phyloP scores from a whole-genome alignment of 768 basidiomycete genomes.

The Tylopilus intermedius region DNA sequence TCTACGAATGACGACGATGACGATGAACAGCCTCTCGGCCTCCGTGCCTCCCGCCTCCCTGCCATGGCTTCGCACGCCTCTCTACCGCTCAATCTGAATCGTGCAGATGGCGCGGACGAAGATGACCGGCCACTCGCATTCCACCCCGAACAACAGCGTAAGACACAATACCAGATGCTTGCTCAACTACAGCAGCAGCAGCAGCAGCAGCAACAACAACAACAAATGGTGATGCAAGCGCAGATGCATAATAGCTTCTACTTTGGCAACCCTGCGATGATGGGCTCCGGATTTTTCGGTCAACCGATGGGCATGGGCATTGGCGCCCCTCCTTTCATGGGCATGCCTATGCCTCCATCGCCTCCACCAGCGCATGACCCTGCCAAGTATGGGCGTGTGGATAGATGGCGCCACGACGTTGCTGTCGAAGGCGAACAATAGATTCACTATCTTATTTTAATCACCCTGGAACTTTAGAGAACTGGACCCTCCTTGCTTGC shows the following conservation, averaged over 20 bases:
- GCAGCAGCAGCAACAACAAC: slow-evolving; percentile 56
- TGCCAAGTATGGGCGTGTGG: slow-evolving; percentile 65
- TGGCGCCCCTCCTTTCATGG: slow-evolving; percentile 45
- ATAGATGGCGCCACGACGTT: slow-evolving; percentile 78
- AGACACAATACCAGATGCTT: slow-evolving; percentile 48
- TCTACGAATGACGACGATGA: slow-evolving; percentile 48
- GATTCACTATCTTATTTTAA: slow-evolving; percentile 5
- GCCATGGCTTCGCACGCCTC: slow-evolving; percentile 23
- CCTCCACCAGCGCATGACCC: slow-evolving; percentile 63
- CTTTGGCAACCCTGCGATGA: slow-evolving; percentile 62
- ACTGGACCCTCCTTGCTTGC: slow-evolving; percentile 4
- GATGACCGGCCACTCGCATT: slow-evolving; percentile 68
- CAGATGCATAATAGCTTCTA: slow-evolving; percentile 75
- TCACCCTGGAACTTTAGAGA: slow-evolving; percentile 8
- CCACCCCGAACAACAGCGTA: slow-evolving; percentile 77
- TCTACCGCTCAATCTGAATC: slow-evolving; percentile 18
- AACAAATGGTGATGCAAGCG: slow-evolving; percentile 70
- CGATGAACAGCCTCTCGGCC: slow-evolving; percentile 67
- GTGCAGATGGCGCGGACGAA: slow-evolving; percentile 44
- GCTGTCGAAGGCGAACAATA: slow-evolving; percentile 58
- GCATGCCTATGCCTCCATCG: slow-evolving; percentile 39
- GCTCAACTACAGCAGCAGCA: slow-evolving; percentile 48
- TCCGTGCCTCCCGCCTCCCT: slow-evolving; percentile 52
- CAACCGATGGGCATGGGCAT: slow-evolving; percentile 42
- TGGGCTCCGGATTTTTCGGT: slow-evolving; percentile 63